Base-by-base conservation (phyloP, 345 rosid genomes). In the Isatis tinctoria region DNA sequence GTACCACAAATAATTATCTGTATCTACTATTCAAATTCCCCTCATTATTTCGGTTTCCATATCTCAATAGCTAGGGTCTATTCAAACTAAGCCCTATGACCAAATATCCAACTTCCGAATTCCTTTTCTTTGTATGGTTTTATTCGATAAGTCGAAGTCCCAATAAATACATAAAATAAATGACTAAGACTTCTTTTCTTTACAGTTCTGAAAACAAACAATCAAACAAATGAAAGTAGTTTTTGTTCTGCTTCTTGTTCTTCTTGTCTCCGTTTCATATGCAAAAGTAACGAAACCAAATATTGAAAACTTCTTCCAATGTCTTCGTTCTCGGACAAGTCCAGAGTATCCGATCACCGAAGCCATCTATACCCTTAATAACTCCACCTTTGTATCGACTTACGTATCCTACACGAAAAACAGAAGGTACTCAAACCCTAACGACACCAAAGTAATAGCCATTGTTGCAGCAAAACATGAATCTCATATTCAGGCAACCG, bases 401-500 rank as follows among this genome's bases (percentile, higher is more conserved):
- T 72, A 72, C 65, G 51, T 36, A 8, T 66, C 69, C 9, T 77
- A 71, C 76, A 43, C 72, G 40, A 71, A 52, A 32, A 77, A 77
- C 67, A 57, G 54, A 71, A 59, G 73, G 24, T 40, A 1, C 17
- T 65, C 52, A 53, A 77, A 72, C 62, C 73, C 77, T 60, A 59
- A 58, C 5, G 43, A 57, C 37, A 27, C 56, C 9, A 80, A 75
- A 0, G 74, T 76, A 33, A 49, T 75, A 8, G 77, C 66, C 24
- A 80, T 80, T 14, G 30, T 80, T 28, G 74, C 74, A 5, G 75
- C 83, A 30, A 43, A 66, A 11, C 58, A 80, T 53, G 74, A 67
- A 61, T 75, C 80, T 33, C 81, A 81, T 69, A 65, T 81, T 44
- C 79, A 73, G 30, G 51, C 81, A 10, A 69, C 83, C 5, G 78